These are phyloP conservation scores for Camellia granthamiana DNA, from an alignment of 148 eudicot species.

Conservation along the genomic window DNA sequence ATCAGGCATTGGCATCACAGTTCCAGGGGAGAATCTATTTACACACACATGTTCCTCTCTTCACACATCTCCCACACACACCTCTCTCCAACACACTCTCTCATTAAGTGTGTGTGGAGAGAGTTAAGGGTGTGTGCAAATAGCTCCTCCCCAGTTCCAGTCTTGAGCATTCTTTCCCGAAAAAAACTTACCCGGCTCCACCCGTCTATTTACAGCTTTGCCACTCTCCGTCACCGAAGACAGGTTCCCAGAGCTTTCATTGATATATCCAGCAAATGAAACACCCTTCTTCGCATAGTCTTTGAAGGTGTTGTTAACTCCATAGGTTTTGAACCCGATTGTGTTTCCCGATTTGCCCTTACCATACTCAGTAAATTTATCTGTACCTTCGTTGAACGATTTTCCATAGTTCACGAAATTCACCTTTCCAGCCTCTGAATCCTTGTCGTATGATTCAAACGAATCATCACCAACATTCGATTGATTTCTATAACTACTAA, in stretches of 20 bases:
- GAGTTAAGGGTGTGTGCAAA: no score
- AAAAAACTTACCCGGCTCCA: conserved; percentile 59
- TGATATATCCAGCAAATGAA: conserved; percentile 27
- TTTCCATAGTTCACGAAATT: conserved; percentile 50
- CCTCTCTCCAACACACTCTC: no score
- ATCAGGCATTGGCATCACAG: conserved; percentile 55
- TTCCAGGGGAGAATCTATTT: no score
- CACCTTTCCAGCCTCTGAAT: conserved; percentile 39
- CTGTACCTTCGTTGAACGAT: conserved; percentile 50
- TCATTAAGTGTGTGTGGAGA: no score
- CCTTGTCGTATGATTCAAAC: conserved; percentile 48
- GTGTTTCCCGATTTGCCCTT: conserved; percentile 25
- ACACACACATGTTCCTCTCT: no score
- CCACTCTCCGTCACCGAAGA: conserved; percentile 11
- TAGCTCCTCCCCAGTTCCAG: conserved; percentile 19
- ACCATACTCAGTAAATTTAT: conserved; percentile 51
- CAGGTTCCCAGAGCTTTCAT: conserved; percentile 14
- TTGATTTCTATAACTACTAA: conserved; percentile 56
- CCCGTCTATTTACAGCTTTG: conserved; percentile 35
- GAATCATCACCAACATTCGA: conserved; percentile 66
- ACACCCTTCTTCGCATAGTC: conserved; percentile 37
- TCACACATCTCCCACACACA: no score
- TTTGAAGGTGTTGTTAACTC: conserved; percentile 40
- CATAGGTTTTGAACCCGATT: conserved; percentile 38
- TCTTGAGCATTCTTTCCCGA: conserved; percentile 34